Evolutionary conservation across 2,329 filamentous ascomycete genomes (phyloP), one percentile per base, ranked within the genome.

Genomic region (Penicillium italicum): DNA sequence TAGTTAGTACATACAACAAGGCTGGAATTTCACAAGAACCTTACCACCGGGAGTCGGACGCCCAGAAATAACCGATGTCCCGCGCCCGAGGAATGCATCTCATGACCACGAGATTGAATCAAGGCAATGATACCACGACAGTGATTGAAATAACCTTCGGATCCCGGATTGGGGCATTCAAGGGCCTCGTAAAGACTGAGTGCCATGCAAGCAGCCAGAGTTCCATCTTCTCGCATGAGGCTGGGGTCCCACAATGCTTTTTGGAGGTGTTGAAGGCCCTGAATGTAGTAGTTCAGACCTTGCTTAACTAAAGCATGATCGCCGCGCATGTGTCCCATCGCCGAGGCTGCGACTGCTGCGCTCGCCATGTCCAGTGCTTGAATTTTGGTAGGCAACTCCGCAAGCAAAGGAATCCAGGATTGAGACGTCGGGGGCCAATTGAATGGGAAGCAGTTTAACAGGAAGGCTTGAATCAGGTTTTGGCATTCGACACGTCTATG

Each of bases 121-220:
- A 76, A 55, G 14, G 62, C 67, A n/a, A 66, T 50, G 45, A 69
- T 66, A 11, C 72, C 73, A 12, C 64, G 61, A 20, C 66, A 65
- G 44, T 75, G 73, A 30, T 61, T 68, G 9, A 67, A 55, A 61
- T 71, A 73, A 3, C 63, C 72, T 3, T 61, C 49, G 10, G 61
- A 55, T n/a, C 62, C 68, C 14, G 62, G 50, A 34, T 59, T 62
- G 0, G 73, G 73, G 56, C 73, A 76, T 59, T 75, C 72, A 31
- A 67, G 57, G 10, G 70, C 53, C 50, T 72, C 70, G 50, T 76
- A 76, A 40, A 74, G 63, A 18, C 66, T 62, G 1, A 75, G 55
- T 8, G 69, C 62, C 65, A 74, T 64, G 50, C 72, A 74, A 8
- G 72, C 69, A 18, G 71, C 70, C 8, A 75, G 62, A 0, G 70